Evolutionary conservation across 192 early-diverging fungal genomes (phyloP).

Genomic region (Coemansia javaensis): DNA sequence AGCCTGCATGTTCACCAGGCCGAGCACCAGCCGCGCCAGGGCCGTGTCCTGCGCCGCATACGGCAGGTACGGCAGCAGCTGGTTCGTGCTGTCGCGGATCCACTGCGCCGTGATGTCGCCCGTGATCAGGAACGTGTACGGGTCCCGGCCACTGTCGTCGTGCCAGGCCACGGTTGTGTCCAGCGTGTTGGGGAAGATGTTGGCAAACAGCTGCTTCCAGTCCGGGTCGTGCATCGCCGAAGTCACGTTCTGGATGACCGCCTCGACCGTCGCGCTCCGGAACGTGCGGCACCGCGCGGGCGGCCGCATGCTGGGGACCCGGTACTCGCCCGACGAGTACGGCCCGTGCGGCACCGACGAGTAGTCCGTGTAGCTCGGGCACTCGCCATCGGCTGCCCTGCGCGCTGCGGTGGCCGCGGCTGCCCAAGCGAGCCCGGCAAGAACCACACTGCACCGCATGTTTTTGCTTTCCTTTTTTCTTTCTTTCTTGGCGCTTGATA

Average conservation of each 20-base stretch:
- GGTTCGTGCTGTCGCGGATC: conserved; percentile 71
- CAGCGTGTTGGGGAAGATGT: conserved; percentile 65
- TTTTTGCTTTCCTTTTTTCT: too few species aligned
- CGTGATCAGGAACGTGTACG: conserved; percentile 65
- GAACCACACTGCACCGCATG: too few species aligned
- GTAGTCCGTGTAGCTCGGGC: conserved; percentile 44
- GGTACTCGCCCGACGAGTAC: conserved; percentile 10
- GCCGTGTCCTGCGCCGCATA: conserved; percentile 32
- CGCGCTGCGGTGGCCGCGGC: too few species aligned
- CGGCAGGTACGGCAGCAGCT: conserved; percentile 56
- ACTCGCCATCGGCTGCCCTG: too few species aligned
- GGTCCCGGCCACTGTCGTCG: conserved; percentile 19
- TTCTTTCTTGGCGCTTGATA: too few species aligned
- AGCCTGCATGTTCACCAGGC: conserved; percentile 57
- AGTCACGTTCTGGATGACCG: conserved; percentile 29
- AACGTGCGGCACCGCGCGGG: conserved; percentile 50
- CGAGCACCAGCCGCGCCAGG: conserved; percentile 50
- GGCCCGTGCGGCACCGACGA: conserved; percentile 22
- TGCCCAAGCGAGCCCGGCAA: too few species aligned
- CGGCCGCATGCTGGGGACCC: conserved; percentile 46
- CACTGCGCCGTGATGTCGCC: conserved; percentile 71
- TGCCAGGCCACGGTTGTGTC: conserved; percentile 67
- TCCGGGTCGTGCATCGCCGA: conserved; percentile 50
- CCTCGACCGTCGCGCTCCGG: conserved; percentile 46
- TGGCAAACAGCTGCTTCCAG: conserved; percentile 54